Conservation (phyloP, 371 early-diverging fungal species). For the Mortierella sp. region DNA sequence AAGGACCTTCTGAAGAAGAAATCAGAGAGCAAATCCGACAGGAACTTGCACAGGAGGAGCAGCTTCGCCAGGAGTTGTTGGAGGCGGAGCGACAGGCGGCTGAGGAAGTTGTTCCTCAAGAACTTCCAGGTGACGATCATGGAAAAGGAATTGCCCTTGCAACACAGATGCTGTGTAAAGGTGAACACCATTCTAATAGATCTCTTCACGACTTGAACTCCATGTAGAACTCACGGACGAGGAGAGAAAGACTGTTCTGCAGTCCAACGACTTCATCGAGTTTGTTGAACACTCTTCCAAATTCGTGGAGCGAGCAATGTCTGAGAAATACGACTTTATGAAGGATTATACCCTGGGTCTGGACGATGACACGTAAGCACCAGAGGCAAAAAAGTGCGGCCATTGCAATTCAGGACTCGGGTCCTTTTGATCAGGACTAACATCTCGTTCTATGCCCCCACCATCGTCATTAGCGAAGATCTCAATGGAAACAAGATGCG, state of each 20-base stretch:
- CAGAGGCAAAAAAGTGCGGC: too few species aligned
- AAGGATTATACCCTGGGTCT: conserved; percentile 89
- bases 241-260: conserved; percentile 76
- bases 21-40: conserved; percentile 68
- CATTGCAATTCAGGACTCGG: too few species aligned
- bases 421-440: too few species aligned
- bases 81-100: conserved; percentile 70
- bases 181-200: not conserved
- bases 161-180: conserved; percentile 14
- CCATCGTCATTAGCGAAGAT: conserved; percentile 75
- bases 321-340: conserved; percentile 91
- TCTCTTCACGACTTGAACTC: too few species aligned
- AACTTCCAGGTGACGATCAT: conserved; percentile 25
- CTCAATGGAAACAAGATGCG: conserved; percentile 77
- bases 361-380: conserved; percentile 70
- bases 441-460: too few species aligned
- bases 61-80: conserved; percentile 63
- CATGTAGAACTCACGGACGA: conserved; percentile 82
- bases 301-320: conserved; percentile 90
- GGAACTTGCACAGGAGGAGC: conserved; percentile 70
- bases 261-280: conserved; percentile 79
- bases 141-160: not conserved
- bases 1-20: conserved; percentile 71
- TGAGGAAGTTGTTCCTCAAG: conserved; percentile 57
- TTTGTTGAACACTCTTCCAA: conserved; percentile 90